phyloP scores from a whole-genome alignment of 345 rosid genomes.

The Erodium maritimum region DNA sequence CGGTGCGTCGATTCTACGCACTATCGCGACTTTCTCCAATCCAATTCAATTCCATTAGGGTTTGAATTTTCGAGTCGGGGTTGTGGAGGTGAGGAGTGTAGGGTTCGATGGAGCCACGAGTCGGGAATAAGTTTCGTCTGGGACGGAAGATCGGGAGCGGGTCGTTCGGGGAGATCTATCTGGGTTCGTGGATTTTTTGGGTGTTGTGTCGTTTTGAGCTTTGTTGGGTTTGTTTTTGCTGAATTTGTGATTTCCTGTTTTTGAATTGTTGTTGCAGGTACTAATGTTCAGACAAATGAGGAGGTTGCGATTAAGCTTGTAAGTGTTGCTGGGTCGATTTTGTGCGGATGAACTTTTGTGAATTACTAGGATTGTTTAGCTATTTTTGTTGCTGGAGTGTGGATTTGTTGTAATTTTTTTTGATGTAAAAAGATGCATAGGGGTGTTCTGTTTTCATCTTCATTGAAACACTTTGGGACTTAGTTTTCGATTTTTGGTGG shows the following conservation, averaged over 20 bases:
- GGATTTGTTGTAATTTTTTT: too few species aligned
- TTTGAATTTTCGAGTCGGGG: neutral
- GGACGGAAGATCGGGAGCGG: conserved; percentile 98
- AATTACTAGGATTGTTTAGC: neutral
- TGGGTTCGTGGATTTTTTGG: conserved; percentile 37
- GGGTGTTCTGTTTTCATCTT: too few species aligned
- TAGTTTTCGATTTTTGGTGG: too few species aligned
- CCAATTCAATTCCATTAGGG: neutral
- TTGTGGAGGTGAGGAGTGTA: neutral
- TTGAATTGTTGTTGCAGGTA: conserved; percentile 35
- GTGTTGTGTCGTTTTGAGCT: conserved; percentile 1
- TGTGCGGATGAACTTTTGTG: neutral
- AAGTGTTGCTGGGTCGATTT: conserved; percentile 21
- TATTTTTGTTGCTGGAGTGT: neutral
- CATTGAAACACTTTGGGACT: too few species aligned
- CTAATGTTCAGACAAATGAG: conserved; percentile 83
- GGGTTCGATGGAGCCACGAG: conserved; percentile 62
- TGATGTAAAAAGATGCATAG: too few species aligned
- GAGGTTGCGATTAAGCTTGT: conserved; percentile 99
- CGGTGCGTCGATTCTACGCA: neutral
- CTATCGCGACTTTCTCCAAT: neutral
- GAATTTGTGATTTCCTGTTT: conserved; percentile 3
- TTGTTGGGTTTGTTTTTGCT: neutral
- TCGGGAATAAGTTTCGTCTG: conserved; percentile 79
- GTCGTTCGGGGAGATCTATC: conserved; percentile 95